A percentile compares a stretch with the other conserved stretches of the same genome.
phyloP scores from a whole-genome alignment of 2,329 filamentous ascomycete species.

The Curvularia sp. region DNA sequence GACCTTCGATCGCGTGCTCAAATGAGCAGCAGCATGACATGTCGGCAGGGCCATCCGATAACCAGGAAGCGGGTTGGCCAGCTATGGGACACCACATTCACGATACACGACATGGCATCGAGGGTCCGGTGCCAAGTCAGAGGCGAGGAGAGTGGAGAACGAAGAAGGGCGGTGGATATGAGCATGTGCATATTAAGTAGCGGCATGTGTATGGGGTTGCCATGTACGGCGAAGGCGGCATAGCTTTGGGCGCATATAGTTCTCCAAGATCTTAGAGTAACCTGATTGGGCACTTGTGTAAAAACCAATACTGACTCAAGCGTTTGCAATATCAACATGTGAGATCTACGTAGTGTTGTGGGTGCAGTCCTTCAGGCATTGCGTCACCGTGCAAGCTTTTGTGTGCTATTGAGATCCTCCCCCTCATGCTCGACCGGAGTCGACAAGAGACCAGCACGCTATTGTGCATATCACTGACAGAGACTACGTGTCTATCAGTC shows the following conservation, averaged over 20 bases:
- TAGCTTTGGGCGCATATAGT: conserved; percentile 27
- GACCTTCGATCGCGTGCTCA: conserved; percentile 79
- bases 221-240: conserved; percentile 36
- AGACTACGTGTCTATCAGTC: not conserved
- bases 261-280: conserved; percentile 14
- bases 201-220: conserved; percentile 34
- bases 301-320: not conserved
- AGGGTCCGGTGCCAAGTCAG: not conserved
- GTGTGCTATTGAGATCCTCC: not conserved
- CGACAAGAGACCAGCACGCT: not conserved
- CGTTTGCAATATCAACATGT: too few relatives aligned
- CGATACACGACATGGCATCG: not conserved
- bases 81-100: not conserved
- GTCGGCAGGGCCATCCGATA: not conserved
- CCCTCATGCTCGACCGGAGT: not conserved
- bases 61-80: not conserved
- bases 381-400: conserved; percentile 8
- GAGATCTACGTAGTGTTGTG: not conserved
- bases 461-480: not conserved
- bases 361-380: not conserved
- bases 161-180: conserved; percentile 1
- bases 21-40: conserved; percentile 54
- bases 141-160: not conserved
- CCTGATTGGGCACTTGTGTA: conserved; percentile 7
- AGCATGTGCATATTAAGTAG: conserved; percentile 23